phyloP scores from a whole-genome alignment of 345 rosid species.

The Gossypium turneri region DNA sequence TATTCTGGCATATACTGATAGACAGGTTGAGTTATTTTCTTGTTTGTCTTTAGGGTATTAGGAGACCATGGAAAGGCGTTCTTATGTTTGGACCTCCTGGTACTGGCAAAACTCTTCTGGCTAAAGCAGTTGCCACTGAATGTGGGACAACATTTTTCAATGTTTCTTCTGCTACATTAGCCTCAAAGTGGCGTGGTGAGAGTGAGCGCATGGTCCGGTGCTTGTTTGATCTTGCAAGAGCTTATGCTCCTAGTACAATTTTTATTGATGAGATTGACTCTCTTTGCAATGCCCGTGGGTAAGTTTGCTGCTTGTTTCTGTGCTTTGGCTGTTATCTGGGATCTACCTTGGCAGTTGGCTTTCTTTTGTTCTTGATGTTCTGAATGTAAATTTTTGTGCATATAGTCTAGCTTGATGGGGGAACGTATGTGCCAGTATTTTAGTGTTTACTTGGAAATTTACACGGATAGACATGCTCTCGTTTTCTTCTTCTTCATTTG shows the following conservation, averaged over 20 bases:
- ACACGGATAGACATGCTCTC: neutral
- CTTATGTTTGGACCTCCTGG: conserved; percentile 15
- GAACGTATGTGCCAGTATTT: neutral
- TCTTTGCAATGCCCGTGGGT: conserved; percentile 15
- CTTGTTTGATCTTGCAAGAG: conserved; percentile 17
- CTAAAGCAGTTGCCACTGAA: conserved; percentile 13
- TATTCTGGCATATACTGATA: conserved; percentile 1
- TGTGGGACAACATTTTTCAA: conserved; percentile 13
- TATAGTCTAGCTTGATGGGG: neutral
- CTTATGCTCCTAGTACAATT: conserved; percentile 13
- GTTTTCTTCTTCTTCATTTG: neutral
- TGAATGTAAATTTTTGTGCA: neutral
- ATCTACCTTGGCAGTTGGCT: conserved; percentile 1
- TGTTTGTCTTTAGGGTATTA: conserved; percentile 62
- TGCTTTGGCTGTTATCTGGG: conserved; percentile 7
- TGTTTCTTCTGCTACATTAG: conserved; percentile 9
- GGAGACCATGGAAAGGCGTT: conserved; percentile 93
- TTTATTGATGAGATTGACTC: conserved; percentile 14
- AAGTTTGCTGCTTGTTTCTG: conserved; percentile 23
- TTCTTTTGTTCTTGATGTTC: conserved; percentile 6
- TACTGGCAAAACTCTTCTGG: conserved; percentile 14
- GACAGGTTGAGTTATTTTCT: neutral
- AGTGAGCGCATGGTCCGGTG: conserved; percentile 14
- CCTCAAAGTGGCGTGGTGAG: conserved; percentile 32
- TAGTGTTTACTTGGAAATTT: neutral